Conservation (phyloP, 2,329 filamentous ascomycete species). For the Thyridium curvatum region DNA sequence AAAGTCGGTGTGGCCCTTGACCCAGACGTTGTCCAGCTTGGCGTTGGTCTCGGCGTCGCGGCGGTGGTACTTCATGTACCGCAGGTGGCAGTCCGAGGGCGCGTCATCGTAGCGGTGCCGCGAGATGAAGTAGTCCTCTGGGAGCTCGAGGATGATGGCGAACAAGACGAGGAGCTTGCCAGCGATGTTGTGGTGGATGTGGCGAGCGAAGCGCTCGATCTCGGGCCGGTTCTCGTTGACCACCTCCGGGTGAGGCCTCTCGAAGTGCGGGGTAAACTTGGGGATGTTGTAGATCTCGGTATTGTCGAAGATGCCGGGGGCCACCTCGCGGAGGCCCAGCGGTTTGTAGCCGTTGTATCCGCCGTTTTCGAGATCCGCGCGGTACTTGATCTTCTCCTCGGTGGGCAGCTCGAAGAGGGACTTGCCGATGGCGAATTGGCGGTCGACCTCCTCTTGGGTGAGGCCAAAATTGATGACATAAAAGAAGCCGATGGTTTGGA, state of each 20-base stretch:
- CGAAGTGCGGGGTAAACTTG: conserved; percentile 21
- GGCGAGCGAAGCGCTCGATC: conserved; percentile 44
- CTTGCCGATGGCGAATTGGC: conserved; percentile 53
- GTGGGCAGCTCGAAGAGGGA: conserved; percentile 46
- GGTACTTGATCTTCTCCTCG: conserved; percentile 54
- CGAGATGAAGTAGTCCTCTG: conserved; percentile 46
- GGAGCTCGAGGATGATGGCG: conserved; percentile 48
- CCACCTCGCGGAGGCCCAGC: conserved; percentile 22
- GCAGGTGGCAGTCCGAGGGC: conserved; percentile 47
- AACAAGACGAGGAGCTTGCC: conserved; percentile 26
- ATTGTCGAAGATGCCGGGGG: conserved; percentile 29
- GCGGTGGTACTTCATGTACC: conserved; percentile 53
- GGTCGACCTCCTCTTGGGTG: conserved; percentile 48
- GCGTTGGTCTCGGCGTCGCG: conserved; percentile 37
- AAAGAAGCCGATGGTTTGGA: conserved; percentile 42
- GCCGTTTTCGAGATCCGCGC: conserved; percentile 37
- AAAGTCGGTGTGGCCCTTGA: conserved; percentile 37
- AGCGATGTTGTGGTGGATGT: conserved; percentile 22
- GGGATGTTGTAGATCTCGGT: conserved; percentile 31
- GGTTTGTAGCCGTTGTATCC: conserved; percentile 53
- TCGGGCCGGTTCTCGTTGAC: conserved; percentile 43
- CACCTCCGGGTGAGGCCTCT: conserved; percentile 19
- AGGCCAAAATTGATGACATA: conserved; percentile 58
- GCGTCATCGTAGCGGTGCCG: conserved; percentile 45
- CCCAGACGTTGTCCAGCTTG: conserved; percentile 25